Evolutionary conservation across 1,284 basidiomycete species (phyloP).

Genomic region (Sanghuangporus baumii): DNA sequence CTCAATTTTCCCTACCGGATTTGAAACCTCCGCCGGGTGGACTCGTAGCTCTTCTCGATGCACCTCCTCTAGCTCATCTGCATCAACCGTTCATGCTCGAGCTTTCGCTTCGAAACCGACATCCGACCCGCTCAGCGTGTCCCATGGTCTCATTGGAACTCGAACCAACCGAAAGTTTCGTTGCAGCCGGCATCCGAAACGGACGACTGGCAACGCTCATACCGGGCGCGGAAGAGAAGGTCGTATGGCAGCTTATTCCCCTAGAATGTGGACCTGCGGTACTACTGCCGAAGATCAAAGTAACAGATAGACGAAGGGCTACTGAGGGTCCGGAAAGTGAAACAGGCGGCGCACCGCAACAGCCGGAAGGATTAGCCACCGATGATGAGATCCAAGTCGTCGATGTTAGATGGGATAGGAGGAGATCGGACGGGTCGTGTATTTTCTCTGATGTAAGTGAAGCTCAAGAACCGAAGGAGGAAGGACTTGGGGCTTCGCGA

Average conservation of each 20-base stretch:
- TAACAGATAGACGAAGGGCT: slow-evolving; percentile 46
- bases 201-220: slow-evolving; percentile 62
- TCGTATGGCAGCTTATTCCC: slow-evolving; percentile 64
- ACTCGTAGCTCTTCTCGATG: slow-evolving; percentile 57
- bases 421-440: slow-evolving; percentile 15
- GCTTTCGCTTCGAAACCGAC: slow-evolving; percentile 60
- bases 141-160: slow-evolving; percentile 63
- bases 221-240: slow-evolving; percentile 58
- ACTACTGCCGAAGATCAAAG: slow-evolving; percentile 50
- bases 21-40: slow-evolving; percentile 52
- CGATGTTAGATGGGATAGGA: slow-evolving; percentile 41
- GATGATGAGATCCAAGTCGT: slow-evolving; percentile 48
- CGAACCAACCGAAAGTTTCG: slow-evolving; percentile 52
- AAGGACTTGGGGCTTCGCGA: neutral
- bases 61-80: slow-evolving; percentile 54
- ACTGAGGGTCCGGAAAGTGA: slow-evolving; percentile 15
- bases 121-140: slow-evolving; percentile 56
- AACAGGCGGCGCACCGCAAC: neutral
- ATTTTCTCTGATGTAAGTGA: neutral
- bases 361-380: slow-evolving; percentile 26
- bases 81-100: slow-evolving; percentile 53
- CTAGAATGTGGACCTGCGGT: slow-evolving; percentile 61
- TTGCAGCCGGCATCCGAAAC: slow-evolving; percentile 63
- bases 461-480: neutral
- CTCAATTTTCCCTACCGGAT: slow-evolving; percentile 49